Conservation (phyloP, 352 stramenopile species). For the Pythium coloratum region DNA sequence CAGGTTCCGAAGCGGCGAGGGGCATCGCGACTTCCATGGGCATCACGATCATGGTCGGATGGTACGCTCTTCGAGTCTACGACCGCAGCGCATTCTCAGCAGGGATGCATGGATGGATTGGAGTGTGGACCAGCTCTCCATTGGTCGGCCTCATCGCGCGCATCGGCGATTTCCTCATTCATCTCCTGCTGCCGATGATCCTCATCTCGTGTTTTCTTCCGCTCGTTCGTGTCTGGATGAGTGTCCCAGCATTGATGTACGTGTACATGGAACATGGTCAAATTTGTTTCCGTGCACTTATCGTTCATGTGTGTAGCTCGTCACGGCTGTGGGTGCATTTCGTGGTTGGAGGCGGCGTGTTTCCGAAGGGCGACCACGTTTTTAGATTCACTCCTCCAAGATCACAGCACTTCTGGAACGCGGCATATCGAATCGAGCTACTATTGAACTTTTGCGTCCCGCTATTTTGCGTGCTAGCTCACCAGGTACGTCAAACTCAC, state of each 20-base stretch:
- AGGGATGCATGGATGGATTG: slow-evolving; percentile 71
- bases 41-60: slow-evolving; percentile 85
- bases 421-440: slow-evolving; percentile 79
- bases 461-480: slow-evolving; percentile 76
- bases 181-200: slow-evolving; percentile 70
- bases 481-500: slow-evolving; percentile 46
- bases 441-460: slow-evolving; percentile 75
- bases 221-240: slow-evolving; percentile 83
- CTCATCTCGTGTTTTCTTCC: slow-evolving; percentile 76
- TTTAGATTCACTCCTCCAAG: slow-evolving; percentile 74
- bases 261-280: slow-evolving; percentile 7
- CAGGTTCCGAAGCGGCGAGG: slow-evolving; percentile 56
- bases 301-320: slow-evolving; percentile 35
- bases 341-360: slow-evolving; percentile 65
- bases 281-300: not conserved
- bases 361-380: slow-evolving; percentile 75
- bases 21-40: slow-evolving; percentile 79
- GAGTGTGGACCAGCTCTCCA: slow-evolving; percentile 70
- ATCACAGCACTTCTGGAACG: slow-evolving; percentile 79
- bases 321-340: slow-evolving; percentile 77
- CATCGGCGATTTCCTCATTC: slow-evolving; percentile 61
- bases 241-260: slow-evolving; percentile 66
- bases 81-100: slow-evolving; percentile 77
- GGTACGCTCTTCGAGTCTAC: slow-evolving; percentile 82
- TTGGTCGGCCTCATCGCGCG: slow-evolving; percentile 59